These are phyloP conservation scores for Gynochthodes officinalis DNA, from an alignment of 257 asterid species.

Conservation along the genomic window DNA sequence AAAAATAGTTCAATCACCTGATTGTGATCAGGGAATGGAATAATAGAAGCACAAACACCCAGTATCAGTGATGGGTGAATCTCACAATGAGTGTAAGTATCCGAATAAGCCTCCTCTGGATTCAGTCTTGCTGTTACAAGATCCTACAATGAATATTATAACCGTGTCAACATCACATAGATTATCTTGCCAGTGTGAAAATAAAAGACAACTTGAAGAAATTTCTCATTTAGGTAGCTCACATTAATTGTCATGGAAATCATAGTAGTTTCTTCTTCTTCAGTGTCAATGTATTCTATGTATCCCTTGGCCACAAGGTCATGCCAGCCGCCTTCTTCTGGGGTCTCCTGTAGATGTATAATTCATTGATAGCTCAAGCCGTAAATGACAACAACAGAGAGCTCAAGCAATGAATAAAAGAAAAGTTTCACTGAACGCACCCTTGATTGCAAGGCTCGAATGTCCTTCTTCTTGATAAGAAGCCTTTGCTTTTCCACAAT, in stretches of 20 bases:
- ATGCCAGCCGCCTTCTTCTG: conserved; percentile 95
- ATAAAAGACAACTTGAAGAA: background rate
- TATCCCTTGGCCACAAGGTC: conserved; percentile 83
- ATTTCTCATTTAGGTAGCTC: conserved; percentile 22
- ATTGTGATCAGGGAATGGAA: conserved; percentile 98
- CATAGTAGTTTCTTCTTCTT: conserved; percentile 98
- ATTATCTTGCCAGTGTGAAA: background rate
- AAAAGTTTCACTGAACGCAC: conserved; percentile 33
- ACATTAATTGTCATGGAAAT: conserved; percentile 96
- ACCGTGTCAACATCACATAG: conserved; percentile 26
- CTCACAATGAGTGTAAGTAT: conserved; percentile 93
- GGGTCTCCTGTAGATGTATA: conserved; percentile 57
- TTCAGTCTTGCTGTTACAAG: conserved; percentile 67
- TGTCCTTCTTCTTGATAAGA: conserved; percentile 81
- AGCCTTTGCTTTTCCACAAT: conserved; percentile 92
- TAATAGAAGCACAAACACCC: conserved; percentile 99
- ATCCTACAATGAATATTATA: conserved; percentile 46
- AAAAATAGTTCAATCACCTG: conserved; percentile 51
- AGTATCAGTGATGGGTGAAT: conserved; percentile 92
- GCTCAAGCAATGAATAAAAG: background rate
- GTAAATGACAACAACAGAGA: conserved; percentile 6
- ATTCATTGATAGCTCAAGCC: conserved; percentile 9
- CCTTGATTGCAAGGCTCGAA: conserved; percentile 82
- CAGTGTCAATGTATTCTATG: conserved; percentile 89
- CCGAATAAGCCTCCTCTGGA: conserved; percentile 82